Evolutionary conservation across 2,329 filamentous ascomycete species (phyloP).

Genomic region (Decorospora gaudefroyi): DNA sequence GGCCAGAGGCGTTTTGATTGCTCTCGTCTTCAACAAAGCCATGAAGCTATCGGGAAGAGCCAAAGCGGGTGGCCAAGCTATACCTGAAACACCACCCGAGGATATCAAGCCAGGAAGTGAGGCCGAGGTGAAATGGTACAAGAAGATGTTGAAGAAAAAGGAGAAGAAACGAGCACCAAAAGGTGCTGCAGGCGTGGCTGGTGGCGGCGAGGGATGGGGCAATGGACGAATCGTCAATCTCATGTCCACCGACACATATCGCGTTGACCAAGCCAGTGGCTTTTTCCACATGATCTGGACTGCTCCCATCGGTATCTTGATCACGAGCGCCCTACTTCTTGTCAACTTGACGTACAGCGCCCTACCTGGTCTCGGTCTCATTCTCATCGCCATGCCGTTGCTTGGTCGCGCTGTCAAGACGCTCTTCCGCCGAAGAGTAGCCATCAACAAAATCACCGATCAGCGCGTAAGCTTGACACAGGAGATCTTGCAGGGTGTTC

Average conservation of each 20-base stretch:
- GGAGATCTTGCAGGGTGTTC: constrained; percentile 86
- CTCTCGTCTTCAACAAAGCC: constrained; percentile 87
- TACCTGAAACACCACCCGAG: constrained; percentile 46
- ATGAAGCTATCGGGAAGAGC: constrained; percentile 87
- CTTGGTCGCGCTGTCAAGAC: constrained; percentile 77
- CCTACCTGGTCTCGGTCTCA: constrained; percentile 80
- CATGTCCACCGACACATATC: constrained; percentile 95
- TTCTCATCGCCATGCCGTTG: constrained; percentile 76
- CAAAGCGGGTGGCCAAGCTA: constrained; percentile 73
- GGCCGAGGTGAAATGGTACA: constrained; percentile 58
- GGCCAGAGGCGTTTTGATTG: constrained; percentile 77
- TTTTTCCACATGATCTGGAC: constrained; percentile 94
- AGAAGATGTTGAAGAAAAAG: constrained; percentile 52
- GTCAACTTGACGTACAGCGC: constrained; percentile 91
- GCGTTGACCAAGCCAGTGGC: constrained; percentile 83
- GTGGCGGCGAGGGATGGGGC: constrained; percentile 81
- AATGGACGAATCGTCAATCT: constrained; percentile 91
- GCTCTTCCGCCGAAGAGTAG: constrained; percentile 73
- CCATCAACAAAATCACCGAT: constrained; percentile 92
- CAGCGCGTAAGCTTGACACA: constrained; percentile 89
- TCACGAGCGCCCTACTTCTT: constrained; percentile 79
- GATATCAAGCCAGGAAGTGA: constrained; percentile 55
- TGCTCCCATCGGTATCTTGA: constrained; percentile 73
- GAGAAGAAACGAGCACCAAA: constrained; percentile 48
- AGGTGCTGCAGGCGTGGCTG: constrained; percentile 58